Evolutionary conservation across 352 stramenopile species (phyloP), one percentile per base, ranked within the genome.

Genomic region (Globisporangium spinosum): DNA sequence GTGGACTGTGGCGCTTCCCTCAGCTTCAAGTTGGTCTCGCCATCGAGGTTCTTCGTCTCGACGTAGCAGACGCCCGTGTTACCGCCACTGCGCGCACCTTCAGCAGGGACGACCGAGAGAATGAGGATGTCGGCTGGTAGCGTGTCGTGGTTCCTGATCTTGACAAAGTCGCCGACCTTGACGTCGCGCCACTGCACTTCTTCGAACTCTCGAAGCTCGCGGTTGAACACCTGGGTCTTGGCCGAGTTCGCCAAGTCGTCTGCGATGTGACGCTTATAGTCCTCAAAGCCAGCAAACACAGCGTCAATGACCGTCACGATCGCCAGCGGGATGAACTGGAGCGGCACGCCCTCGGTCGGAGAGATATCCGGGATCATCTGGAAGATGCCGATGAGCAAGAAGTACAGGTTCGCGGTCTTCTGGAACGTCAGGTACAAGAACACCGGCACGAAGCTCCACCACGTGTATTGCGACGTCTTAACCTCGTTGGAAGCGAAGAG

Each of bases 321-420:
- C 23, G 72, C 73, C 20, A 96, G 78, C 45, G 89, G 89, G 17
- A 94, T 71, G 64, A 96, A 94, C 69, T 96, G 87, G 0, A 94
- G 75, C 22, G 89, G 88, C 0, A 94, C 85, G 7, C 89, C 89
- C 10, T 92, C 69, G 0, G 89, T 96, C 0, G 88, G 88, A 0
- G 85, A 95, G 9, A 96, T 87, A 5, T 81, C 76, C 1, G 88
- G 88, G 64, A 95, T 92, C 75, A 94, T 82, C 71, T 96, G 87
- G 70, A 96, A 90, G 55, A 96, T 90, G n/a, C 85, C 86, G 64
- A 96, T 94, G 13, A 93, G 75, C 43, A 96, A 61, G 64, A 96
- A 96, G 69, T 96, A 96, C 64, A 96, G 56, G 67, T 96, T 95
- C 27, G 89, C 89, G 0, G 85, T 94, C 77, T 95, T 95, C 72